phyloP scores from a whole-genome alignment of 768 basidiomycete genomes.

The Dendrothele bispora region DNA sequence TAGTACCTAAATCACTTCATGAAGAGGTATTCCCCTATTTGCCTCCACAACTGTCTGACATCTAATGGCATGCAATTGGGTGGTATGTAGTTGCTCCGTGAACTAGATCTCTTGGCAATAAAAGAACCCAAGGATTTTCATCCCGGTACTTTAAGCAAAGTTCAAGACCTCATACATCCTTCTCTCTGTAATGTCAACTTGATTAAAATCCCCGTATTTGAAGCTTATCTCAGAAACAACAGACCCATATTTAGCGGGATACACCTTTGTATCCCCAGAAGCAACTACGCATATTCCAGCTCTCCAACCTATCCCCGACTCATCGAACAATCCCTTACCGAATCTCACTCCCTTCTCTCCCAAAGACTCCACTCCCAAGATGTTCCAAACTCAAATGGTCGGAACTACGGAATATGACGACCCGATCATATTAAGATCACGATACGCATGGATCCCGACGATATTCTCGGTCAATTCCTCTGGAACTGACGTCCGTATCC shows the following conservation, averaged over 20 bases:
- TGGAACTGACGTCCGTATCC: conserved; percentile 11
- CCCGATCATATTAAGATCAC: no score
- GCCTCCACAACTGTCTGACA: background rate
- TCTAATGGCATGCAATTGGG: background rate
- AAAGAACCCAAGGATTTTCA: conserved; percentile 16
- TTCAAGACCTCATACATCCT: conserved; percentile 19
- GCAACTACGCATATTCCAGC: background rate
- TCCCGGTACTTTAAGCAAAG: conserved; percentile 14
- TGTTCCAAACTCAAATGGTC: no score
- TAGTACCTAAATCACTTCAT: conserved; percentile 13
- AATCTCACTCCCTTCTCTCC: background rate
- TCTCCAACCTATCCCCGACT: background rate
- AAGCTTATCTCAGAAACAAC: background rate
- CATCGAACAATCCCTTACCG: background rate
- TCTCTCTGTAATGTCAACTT: conserved; percentile 10
- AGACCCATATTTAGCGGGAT: conserved; percentile 11
- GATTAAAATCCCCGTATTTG: background rate
- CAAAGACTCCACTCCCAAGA: conserved; percentile 5
- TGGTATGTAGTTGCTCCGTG: conserved; percentile 6
- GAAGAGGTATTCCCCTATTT: conserved; percentile 6
- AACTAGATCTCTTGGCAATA: conserved; percentile 12
- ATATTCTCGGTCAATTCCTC: conserved; percentile 12
- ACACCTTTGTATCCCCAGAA: background rate
- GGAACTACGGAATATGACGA: no score
- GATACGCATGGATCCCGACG: conserved; percentile 15